phyloP scores from a whole-genome alignment of 2,329 filamentous ascomycete genomes.

The Parastagonospora avenae region DNA sequence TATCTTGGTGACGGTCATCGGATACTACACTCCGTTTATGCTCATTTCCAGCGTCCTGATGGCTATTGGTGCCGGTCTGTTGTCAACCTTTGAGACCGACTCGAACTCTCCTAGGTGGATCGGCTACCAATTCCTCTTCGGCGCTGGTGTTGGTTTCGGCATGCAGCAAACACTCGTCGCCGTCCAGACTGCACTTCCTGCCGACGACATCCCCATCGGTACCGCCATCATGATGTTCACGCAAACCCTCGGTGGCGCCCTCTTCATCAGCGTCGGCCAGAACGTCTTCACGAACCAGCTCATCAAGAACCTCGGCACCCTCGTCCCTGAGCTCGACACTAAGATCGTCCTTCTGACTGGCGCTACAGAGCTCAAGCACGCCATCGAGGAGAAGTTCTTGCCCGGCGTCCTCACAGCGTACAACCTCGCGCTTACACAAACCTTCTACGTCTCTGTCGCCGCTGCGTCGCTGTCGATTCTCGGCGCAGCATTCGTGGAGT shows the following conservation, averaged over 20 bases:
- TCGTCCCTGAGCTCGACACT: conserved; percentile 50
- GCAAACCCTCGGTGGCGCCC: conserved; percentile 55
- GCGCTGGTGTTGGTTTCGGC: conserved; percentile 53
- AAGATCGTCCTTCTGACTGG: conserved; percentile 53
- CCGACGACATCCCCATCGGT: conserved; percentile 52
- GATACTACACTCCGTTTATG: conserved; percentile 59
- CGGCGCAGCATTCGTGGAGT: conserved; percentile 64
- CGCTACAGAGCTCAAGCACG: conserved; percentile 63
- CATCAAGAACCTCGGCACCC: conserved; percentile 46
- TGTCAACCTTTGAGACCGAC: conserved; percentile 50
- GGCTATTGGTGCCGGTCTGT: conserved; percentile 53
- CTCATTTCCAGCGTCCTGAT: conserved; percentile 49
- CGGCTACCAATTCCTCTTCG: conserved; percentile 48
- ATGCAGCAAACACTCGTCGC: conserved; percentile 56
- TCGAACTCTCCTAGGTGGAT: conserved; percentile 47
- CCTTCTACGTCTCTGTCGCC: conserved; percentile 65
- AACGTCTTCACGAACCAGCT: conserved; percentile 58
- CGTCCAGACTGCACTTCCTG: conserved; percentile 52
- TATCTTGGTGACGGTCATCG: conserved; percentile 46
- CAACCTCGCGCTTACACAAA: conserved; percentile 63
- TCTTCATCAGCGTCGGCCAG: conserved; percentile 56
- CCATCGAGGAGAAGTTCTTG: conserved; percentile 58
- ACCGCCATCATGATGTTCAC: conserved; percentile 56
- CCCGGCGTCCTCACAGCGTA: conserved; percentile 65
- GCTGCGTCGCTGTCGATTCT: conserved; percentile 60